These are phyloP conservation scores for Xylaria sp. DNA, from an alignment of 2,329 filamentous ascomycete species.

Conservation along the genomic window DNA sequence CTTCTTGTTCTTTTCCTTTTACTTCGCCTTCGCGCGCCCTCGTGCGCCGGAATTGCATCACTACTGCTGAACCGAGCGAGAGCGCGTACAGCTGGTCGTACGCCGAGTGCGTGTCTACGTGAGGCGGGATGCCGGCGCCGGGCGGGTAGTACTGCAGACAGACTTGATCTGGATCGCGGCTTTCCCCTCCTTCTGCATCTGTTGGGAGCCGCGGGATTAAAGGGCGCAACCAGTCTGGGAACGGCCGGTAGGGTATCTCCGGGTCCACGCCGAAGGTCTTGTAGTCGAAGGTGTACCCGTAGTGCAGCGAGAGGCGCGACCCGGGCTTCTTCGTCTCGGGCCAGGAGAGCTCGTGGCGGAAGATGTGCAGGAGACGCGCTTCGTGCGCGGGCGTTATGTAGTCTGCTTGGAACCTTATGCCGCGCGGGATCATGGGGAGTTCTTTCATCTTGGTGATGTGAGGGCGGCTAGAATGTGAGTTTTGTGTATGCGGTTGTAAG, in stretches of 20 bases:
- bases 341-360: slow-evolving; percentile 60
- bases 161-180: slow-evolving; percentile 65
- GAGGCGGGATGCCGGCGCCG: slow-evolving; percentile 69
- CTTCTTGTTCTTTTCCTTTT: not conserved
- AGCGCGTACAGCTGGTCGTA: slow-evolving; percentile 51
- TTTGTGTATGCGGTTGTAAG: not conserved
- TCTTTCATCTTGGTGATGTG: slow-evolving; percentile 37
- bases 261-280: slow-evolving; percentile 67
- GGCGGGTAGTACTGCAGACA: slow-evolving; percentile 70
- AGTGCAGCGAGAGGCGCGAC: slow-evolving; percentile 62
- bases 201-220: slow-evolving; percentile 56
- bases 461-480: not conserved
- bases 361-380: slow-evolving; percentile 56
- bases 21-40: slow-evolving; percentile 34
- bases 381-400: slow-evolving; percentile 62
- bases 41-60: slow-evolving; percentile 43
- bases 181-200: slow-evolving; percentile 34
- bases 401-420: slow-evolving; percentile 58
- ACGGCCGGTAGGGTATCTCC: slow-evolving; percentile 60
- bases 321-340: slow-evolving; percentile 54
- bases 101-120: slow-evolving; percentile 67
- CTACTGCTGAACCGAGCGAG: slow-evolving; percentile 42
- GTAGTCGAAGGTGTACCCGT: slow-evolving; percentile 68
- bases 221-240: slow-evolving; percentile 63
- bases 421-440: slow-evolving; percentile 48